A percentile compares a stretch with the other conserved stretches of the same genome.
These are phyloP conservation scores for Umbelopsis ramanniana DNA, from an alignment of 192 early-diverging fungal species.

Conservation along the genomic window DNA sequence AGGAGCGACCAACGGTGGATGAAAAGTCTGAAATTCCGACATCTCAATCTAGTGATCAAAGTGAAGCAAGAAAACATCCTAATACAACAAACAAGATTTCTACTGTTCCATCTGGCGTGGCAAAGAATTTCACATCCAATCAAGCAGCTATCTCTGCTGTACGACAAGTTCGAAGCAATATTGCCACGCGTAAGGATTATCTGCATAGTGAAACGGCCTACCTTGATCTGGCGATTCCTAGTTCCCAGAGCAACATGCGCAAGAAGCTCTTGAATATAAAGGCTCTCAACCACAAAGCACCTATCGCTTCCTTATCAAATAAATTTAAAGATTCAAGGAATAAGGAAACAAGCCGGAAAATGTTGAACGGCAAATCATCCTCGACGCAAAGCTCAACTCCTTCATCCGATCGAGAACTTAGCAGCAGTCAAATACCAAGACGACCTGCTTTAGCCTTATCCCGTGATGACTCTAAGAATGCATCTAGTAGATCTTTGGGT, in stretches of 20 bases:
- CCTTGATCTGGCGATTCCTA: conserved; percentile 29
- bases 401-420: neutral
- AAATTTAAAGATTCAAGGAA: neutral
- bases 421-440: neutral
- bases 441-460: neutral
- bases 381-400: neutral
- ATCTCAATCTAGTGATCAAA: neutral
- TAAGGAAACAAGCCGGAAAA: neutral
- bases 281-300: neutral
- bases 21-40: neutral
- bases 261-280: neutral
- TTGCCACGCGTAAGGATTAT: neutral
- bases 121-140: conserved; percentile 7
- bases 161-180: conserved; percentile 2
- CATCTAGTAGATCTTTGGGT: conserved; percentile 30
- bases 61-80: neutral
- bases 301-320: neutral
- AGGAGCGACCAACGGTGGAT: neutral
- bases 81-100: neutral
- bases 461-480: neutral
- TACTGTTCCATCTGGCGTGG: conserved; percentile 14
- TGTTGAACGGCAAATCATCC: neutral
- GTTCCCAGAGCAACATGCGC: neutral
- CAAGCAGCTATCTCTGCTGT: conserved; percentile 1
- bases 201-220: conserved; percentile 29